Evolutionary conservation across 2,329 filamentous ascomycete species (phyloP).

Genomic region (Ophiostoma quercus): DNA sequence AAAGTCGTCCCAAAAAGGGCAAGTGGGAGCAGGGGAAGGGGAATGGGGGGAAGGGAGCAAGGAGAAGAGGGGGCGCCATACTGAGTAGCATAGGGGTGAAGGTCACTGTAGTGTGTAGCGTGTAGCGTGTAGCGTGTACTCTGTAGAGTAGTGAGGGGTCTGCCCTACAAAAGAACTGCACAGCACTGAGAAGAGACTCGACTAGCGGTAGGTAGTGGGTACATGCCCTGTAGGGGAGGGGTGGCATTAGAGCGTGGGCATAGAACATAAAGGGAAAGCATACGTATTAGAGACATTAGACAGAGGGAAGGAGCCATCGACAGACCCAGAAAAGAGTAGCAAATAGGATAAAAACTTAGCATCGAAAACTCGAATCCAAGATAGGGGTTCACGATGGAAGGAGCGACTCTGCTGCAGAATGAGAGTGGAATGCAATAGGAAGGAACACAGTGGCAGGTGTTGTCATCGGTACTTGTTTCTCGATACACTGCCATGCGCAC

Average conservation of each 20-base stretch:
- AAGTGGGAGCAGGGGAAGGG: conserved; percentile 16
- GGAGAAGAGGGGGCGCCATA: conserved; percentile 17
- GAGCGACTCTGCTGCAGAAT: not conserved
- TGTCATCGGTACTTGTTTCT: not conserved
- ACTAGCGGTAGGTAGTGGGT: not conserved
- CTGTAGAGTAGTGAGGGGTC: conserved; percentile 12
- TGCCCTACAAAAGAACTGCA: conserved; percentile 9
- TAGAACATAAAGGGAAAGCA: not conserved
- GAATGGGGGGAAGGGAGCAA: not conserved
- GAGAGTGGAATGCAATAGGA: not conserved
- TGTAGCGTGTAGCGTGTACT: not conserved
- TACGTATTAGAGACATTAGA: not conserved
- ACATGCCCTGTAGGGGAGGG: conserved; percentile 3
- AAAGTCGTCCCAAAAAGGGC: conserved; percentile 23
- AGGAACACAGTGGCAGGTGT: not conserved
- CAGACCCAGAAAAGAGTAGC: conserved; percentile 1
- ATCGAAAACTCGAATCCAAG: not conserved
- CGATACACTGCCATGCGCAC: not conserved
- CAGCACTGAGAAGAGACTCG: not conserved
- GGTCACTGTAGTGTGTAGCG: not conserved
- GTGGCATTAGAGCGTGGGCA: not conserved
- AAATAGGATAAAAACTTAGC: not conserved
- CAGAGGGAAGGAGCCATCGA: not conserved
- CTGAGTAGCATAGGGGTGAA: conserved; percentile 2
- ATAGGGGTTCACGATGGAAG: conserved; percentile 4